These are phyloP conservation scores for Linderina pennispora DNA, from an alignment of 192 early-diverging fungal species.

Conservation along the genomic window DNA sequence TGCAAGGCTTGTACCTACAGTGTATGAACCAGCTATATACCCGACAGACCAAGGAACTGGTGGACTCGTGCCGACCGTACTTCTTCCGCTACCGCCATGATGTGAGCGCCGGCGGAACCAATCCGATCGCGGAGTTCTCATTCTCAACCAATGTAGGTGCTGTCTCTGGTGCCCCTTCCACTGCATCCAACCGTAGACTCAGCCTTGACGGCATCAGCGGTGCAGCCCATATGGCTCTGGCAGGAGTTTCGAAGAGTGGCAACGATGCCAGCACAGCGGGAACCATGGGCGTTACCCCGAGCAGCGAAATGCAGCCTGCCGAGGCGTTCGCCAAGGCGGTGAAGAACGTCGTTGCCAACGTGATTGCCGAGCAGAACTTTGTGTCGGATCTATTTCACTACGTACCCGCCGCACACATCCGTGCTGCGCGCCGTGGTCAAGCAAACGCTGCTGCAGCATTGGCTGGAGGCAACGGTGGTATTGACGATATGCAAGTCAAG, in stretches of 20 bases:
- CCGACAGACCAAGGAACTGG: conserved; percentile 47
- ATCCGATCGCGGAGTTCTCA: conserved; percentile 21
- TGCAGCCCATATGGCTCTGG: conserved; percentile 27
- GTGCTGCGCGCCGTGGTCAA: conserved; percentile 21
- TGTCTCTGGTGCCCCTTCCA: conserved; percentile 1
- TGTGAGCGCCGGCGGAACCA: conserved; percentile 11
- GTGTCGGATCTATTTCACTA: conserved; percentile 80
- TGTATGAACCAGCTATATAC: conserved; percentile 49
- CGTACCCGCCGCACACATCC: conserved; percentile 40
- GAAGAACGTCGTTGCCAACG: conserved; percentile 51
- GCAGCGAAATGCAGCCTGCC: conserved; percentile 26
- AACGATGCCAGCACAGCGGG: not conserved
- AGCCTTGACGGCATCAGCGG: conserved; percentile 40
- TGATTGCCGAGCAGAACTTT: conserved; percentile 89
- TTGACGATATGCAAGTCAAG: conserved; percentile 6
- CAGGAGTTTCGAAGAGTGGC: conserved; percentile 21
- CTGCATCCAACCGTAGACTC: conserved; percentile 18
- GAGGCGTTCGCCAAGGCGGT: conserved; percentile 40
- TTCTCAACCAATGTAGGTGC: conserved; percentile 20
- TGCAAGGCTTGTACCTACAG: conserved; percentile 63
- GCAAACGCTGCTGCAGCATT: not conserved
- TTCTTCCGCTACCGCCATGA: conserved; percentile 35
- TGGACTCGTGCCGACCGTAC: conserved; percentile 48
- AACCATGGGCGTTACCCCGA: conserved; percentile 1
- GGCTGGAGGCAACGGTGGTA: not conserved